Base-by-base conservation (phyloP, 2,329 filamentous ascomycete species). In the Samsoniella hepiali region DNA sequence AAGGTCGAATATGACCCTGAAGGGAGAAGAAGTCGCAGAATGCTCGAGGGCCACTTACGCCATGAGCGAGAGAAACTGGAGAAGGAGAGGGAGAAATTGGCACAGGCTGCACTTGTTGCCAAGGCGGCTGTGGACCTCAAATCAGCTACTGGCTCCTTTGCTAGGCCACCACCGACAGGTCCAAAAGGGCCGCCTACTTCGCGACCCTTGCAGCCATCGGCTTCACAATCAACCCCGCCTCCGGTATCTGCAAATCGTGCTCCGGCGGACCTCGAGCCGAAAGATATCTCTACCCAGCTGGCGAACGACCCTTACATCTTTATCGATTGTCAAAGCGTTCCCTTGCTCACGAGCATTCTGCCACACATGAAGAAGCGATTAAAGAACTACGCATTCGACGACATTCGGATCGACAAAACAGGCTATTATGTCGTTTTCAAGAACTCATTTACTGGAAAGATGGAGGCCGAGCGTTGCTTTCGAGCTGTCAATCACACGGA, bases 381-480 rank as follows among this genome's bases (percentile, higher is more conserved):
- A 61, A 95, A 94, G 75, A 87, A 88, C 58, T 97, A 91, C 73
- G 82, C 86, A 64, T 91, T 93, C 77, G 88, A 91, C 67, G 88
- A 93, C 57, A 89, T 99, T 58, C 86, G 92, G 40, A 87, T 91
- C 65, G 95, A 99, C 73, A 86, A 86, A 64, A 89, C 87, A 0
- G 95, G 95, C 0, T 99, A 97, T 75, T 98, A 91, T 73, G 87
- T 98, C 59, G 81, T 93, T n/a, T 99, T 99, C 71, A 86, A 91
- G 58, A 89, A 94, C 69, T 91, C 87, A 1, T 84, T 85, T 62
- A 81, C 83, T 9, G 94, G 94, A 3, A 88, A 93, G 69, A 82
- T 88, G 62, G 93, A 97, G 75, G 89, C 92, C 0, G 88, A 91
- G 68, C 84, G 90, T 66, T 97, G 93, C 73, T 93, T 87, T 74